These are phyloP conservation scores for Lavandula angustifolia DNA, from an alignment of 257 asterid genomes.

Conservation along the genomic window DNA sequence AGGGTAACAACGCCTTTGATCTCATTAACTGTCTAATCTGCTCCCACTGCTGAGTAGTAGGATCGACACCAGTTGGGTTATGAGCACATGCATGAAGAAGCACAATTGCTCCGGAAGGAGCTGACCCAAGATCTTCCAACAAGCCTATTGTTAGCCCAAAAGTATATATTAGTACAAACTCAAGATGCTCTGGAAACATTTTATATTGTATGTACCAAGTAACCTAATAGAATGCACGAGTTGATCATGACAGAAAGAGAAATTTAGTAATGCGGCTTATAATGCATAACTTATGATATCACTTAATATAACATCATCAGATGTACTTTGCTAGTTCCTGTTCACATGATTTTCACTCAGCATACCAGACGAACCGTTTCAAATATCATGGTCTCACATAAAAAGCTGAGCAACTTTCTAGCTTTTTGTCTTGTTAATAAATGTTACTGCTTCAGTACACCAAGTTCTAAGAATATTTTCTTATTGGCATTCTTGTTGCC, in stretches of 20 bases:
- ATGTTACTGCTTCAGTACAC: constrained; percentile 1
- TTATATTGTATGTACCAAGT: constrained; percentile 5
- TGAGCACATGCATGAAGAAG: constrained; percentile 99
- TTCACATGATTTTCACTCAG: background rate
- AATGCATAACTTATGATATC: background rate
- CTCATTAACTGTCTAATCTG: constrained; percentile 82
- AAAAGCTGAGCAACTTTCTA: constrained; percentile 2
- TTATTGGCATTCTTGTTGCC: background rate
- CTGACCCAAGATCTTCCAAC: constrained; percentile 94
- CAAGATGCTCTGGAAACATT: background rate
- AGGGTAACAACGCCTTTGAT: constrained; percentile 78
- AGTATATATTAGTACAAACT: constrained; percentile 8
- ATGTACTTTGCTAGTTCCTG: background rate
- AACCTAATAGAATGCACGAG: background rate
- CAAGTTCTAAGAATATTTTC: background rate
- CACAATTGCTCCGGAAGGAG: constrained; percentile 91
- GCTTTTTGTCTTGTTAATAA: background rate
- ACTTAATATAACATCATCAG: background rate
- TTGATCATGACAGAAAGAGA: background rate
- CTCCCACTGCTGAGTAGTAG: constrained; percentile 93
- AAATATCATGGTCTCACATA: background rate
- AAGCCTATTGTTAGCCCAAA: constrained; percentile 56
- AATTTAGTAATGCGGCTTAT: background rate
- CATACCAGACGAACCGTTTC: background rate
- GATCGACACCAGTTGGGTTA: constrained; percentile 99